phyloP scores from a whole-genome alignment of 495 filamentous ascomycete species.

The Choiromyces venosus region DNA sequence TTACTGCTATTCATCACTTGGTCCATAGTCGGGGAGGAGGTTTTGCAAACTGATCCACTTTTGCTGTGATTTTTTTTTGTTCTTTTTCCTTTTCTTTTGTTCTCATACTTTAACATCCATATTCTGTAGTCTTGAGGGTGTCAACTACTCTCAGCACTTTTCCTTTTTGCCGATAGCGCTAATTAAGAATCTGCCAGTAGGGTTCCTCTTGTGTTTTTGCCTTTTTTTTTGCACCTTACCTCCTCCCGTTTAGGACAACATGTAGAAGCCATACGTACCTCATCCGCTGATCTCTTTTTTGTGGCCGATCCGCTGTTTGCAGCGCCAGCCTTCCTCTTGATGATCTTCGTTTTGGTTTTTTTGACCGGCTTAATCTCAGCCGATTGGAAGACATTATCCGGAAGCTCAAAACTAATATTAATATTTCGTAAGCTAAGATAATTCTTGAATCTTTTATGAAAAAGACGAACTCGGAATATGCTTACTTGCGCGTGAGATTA shows the following conservation, averaged over 20 bases:
- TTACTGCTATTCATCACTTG: slow-evolving; percentile 22
- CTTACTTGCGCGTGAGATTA: slow-evolving; percentile 43
- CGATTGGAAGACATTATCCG: slow-evolving; percentile 77
- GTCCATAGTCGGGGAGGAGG: slow-evolving; percentile 35
- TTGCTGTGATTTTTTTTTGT: slow-evolving; percentile 7
- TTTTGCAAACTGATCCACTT: slow-evolving; percentile 29
- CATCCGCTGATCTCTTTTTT: slow-evolving; percentile 38
- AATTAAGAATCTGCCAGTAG: not conserved
- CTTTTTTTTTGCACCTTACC: not conserved
- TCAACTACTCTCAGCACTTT: not conserved
- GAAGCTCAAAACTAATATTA: slow-evolving; percentile 65
- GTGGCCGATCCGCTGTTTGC: slow-evolving; percentile 15
- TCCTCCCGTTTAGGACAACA: slow-evolving; percentile 17
- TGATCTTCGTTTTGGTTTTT: slow-evolving; percentile 56
- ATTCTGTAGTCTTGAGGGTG: not conserved
- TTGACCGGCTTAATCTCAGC: slow-evolving; percentile 68
- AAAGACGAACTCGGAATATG: slow-evolving; percentile 20
- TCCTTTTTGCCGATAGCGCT: not conserved
- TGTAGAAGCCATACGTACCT: slow-evolving; percentile 38
- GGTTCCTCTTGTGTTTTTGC: not conserved
- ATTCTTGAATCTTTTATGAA: slow-evolving; percentile 21
- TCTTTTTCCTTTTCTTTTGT: slow-evolving; percentile 27
- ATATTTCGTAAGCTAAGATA: slow-evolving; percentile 13
- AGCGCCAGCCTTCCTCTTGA: slow-evolving; percentile 40
- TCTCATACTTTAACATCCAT: slow-evolving; percentile 6